These are phyloP conservation scores for Lodderomyces orthopsilosis DNA, from an alignment of 1,139 yeast genomes.

Conservation along the genomic window DNA sequence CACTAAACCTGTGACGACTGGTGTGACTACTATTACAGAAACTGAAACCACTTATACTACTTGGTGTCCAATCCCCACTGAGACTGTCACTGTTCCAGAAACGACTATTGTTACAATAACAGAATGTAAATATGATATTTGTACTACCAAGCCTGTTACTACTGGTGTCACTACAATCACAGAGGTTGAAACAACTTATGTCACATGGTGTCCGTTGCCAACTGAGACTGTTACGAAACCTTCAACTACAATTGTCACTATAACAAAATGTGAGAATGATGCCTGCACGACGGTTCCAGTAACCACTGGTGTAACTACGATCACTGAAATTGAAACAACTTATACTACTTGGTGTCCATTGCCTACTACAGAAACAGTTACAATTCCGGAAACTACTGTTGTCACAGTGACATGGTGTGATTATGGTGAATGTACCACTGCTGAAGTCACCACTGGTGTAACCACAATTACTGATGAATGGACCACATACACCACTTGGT, in stretches of 20 bases:
- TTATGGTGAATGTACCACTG: background rate
- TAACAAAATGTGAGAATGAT: constrained; percentile 21
- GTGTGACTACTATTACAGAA: constrained; percentile 29
- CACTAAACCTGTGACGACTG: constrained; percentile 12
- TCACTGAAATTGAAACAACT: constrained; percentile 24
- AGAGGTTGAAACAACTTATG: background rate
- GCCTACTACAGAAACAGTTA: constrained; percentile 2
- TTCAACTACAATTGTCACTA: constrained; percentile 28
- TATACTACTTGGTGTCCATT: constrained; percentile 37
- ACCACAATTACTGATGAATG: constrained; percentile 13
- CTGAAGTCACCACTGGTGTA: constrained; percentile 1
- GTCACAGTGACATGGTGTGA: constrained; percentile 1
- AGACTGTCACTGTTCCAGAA: constrained; percentile 28
- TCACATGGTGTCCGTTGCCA: constrained; percentile 43
- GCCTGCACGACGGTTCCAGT: constrained; percentile 25
- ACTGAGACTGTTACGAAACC: constrained; percentile 31
- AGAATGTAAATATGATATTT: background rate
- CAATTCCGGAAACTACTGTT: background rate
- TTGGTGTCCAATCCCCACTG: constrained; percentile 26
- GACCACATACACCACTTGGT: constrained; percentile 32
- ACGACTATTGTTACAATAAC: background rate
- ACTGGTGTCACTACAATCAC: constrained; percentile 1
- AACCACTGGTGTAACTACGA: constrained; percentile 30
- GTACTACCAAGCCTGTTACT: constrained; percentile 14
- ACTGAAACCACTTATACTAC: constrained; percentile 30